Evolutionary conservation across 192 early-diverging fungal species (phyloP).

Genomic region (Oehlia diaphana): DNA sequence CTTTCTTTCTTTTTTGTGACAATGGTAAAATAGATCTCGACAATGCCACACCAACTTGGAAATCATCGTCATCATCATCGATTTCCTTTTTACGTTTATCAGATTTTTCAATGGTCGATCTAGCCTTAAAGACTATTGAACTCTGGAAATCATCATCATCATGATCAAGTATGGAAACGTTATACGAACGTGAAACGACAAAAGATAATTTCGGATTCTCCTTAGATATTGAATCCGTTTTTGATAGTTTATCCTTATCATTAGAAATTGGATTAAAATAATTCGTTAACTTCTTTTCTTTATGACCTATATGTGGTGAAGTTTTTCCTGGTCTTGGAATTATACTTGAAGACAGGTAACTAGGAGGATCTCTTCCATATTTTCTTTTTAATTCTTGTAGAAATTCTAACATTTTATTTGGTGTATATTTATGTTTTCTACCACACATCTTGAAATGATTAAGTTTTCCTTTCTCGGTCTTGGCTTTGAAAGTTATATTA

Average conservation of each 20-base stretch:
- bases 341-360: too few species aligned
- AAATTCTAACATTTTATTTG: neutral
- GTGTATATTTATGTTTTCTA: neutral
- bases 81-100: neutral
- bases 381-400: neutral
- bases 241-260: neutral
- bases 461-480: neutral
- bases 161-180: neutral
- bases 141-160: conserved; percentile 12
- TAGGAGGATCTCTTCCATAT: neutral
- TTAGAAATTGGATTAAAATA: conserved; percentile 1
- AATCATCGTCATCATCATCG: conserved; percentile 7
- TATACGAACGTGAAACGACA: neutral
- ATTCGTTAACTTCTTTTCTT: conserved; percentile 1
- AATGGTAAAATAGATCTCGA: neutral
- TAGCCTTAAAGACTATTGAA: neutral
- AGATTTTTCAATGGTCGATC: neutral
- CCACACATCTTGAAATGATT: neutral
- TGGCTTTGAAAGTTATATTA: neutral
- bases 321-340: too few species aligned
- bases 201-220: neutral
- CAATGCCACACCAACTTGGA: neutral
- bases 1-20: neutral
- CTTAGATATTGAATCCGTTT: neutral
- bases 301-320: neutral